These are phyloP conservation scores for Dothideomycetes sp. DNA, from an alignment of 2,329 filamentous ascomycete species.

Conservation along the genomic window DNA sequence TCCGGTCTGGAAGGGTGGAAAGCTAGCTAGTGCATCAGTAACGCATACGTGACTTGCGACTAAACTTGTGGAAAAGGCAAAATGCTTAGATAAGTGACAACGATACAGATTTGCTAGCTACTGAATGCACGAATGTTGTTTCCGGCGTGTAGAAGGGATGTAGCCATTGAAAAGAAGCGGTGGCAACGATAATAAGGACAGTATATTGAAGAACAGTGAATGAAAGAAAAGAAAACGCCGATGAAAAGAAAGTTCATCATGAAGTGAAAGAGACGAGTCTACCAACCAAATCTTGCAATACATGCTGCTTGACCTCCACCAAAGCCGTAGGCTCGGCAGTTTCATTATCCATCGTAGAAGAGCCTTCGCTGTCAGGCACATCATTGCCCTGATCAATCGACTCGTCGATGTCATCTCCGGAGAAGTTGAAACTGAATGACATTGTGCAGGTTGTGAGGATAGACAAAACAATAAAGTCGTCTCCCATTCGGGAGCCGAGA, in stretches of 20 bases:
- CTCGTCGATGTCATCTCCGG: slow-evolving; percentile 47
- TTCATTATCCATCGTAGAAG: slow-evolving; percentile 1
- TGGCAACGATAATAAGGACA: too few species aligned
- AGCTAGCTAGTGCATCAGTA: slow-evolving; percentile 28
- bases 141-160: too few species aligned
- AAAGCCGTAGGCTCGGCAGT: background rate
- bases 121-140: too few species aligned
- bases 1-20: slow-evolving; percentile 55
- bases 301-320: slow-evolving; percentile 22
- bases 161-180: too few species aligned
- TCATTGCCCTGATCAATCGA: slow-evolving; percentile 20
- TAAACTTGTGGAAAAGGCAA: background rate
- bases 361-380: slow-evolving; percentile 2
- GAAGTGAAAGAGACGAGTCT: too few species aligned
- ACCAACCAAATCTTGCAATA: slow-evolving; percentile 37
- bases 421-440: slow-evolving; percentile 47
- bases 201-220: too few species aligned
- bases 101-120: too few species aligned
- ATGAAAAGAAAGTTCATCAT: background rate
- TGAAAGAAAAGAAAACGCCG: background rate
- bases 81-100: too few species aligned
- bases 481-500: background rate
- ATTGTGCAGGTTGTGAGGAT: too few species aligned
- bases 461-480: too few species aligned
- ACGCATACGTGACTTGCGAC: too few species aligned